Conservation (phyloP, 129 eudicot genomes). For the Helichrysum umbraculigerum region DNA sequence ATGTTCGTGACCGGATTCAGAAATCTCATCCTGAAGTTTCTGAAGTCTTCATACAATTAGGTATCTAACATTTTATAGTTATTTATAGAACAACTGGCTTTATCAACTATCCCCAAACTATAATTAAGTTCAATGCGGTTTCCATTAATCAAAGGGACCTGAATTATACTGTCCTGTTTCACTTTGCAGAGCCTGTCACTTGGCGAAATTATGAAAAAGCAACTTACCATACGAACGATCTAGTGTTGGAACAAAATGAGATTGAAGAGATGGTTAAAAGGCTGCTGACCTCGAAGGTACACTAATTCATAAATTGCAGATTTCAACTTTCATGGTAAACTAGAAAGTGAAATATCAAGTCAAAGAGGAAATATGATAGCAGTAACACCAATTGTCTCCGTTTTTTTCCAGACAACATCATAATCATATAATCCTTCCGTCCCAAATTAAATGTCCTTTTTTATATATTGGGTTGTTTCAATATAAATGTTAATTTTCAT, state of each 20-base stretch:
- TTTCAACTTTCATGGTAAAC: not conserved
- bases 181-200: conserved; percentile 61
- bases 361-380: too few relatives aligned
- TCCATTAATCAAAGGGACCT: not conserved
- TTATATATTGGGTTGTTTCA: too few relatives aligned
- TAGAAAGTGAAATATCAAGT: not conserved
- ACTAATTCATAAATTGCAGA: not conserved
- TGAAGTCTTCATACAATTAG: conserved; percentile 94
- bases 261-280: conserved; percentile 45
- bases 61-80: conserved; percentile 28
- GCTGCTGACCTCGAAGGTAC: conserved; percentile 68
- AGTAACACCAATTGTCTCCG: too few relatives aligned
- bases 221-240: conserved; percentile 14
- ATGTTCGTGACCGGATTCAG: conserved; percentile 66
- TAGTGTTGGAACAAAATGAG: conserved; percentile 35
- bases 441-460: too few relatives aligned
- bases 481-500: too few relatives aligned
- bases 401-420: too few relatives aligned
- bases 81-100: not conserved
- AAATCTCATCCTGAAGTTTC: conserved; percentile 80
- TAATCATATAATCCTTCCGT: too few relatives aligned
- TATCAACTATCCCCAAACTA: not conserved
- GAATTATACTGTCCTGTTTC: not conserved
- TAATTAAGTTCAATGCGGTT: conserved; percentile 7
- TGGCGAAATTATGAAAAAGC: conserved; percentile 26